Base-by-base conservation (phyloP, 2,329 filamentous ascomycete genomes). In the Aphanoascus verrucosus region DNA sequence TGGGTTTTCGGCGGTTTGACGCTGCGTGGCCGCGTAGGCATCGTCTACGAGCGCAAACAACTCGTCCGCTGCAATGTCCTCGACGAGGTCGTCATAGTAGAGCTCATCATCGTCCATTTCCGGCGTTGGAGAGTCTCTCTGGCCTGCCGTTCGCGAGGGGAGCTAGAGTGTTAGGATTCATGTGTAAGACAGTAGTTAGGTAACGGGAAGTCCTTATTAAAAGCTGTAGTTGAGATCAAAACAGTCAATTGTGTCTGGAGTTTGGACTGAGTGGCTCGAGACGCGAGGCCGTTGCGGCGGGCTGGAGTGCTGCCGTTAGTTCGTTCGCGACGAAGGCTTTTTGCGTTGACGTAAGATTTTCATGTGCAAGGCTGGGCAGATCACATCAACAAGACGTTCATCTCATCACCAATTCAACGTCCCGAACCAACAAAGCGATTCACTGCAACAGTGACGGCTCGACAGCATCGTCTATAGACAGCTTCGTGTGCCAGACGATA, bases 21-120 rank as follows among this genome's bases (percentile, higher is more conserved):
- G 62, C 58, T 72, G 72, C 1, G 70, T 73, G n/a, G 71, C 70
- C 55, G 64, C 64, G 50, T 67, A 67, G n/a, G 72, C 73, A 61
- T 69, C 64, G 55, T 74, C 65, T 59, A 75, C 73, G 40, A 76
- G 63, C 59, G 72, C 65, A 55, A 70, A 63, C 48, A 73, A 61
- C 17, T 71, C 69, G 52, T 70, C 63, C 28, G 69, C 64, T 43
- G 72, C 68, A 51, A 75, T 64, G 54, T 67, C 68, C 55, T 74
- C 73, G 60, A 73, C 69, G 57, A 67, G 68, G 57, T 74, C 70
- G 59, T 74, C 72, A 54, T 71, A 74, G 63, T 74, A 74, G 61
- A 69, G 69, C 55, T 73, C 71, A 63, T 74, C 67, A 58, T 64
- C 64, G 66, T 72, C 72, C 52, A 52, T 53, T n/a, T 41, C 54